Evolutionary conservation across 2,329 filamentous ascomycete genomes (phyloP), one percentile per base, ranked within the genome.

Genomic region (Daldinia sp.): DNA sequence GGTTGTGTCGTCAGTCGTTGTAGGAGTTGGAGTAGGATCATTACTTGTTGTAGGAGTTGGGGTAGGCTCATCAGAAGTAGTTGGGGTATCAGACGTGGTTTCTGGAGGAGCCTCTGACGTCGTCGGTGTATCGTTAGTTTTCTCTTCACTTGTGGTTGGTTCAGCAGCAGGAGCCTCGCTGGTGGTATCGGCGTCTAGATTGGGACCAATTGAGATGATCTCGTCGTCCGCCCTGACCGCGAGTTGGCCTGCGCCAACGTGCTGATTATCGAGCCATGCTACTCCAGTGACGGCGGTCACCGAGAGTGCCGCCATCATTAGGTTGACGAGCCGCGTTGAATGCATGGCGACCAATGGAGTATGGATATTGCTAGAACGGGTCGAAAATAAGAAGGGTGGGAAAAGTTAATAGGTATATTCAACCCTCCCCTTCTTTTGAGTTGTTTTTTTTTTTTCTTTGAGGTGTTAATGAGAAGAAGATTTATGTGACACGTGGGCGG

Each of bases 251-350:
- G 71, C 72, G 33, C 69, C 76, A 20, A 72, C 63, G n/a, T 77
- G 42, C 59, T 74, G 69, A 42, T 72, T 65, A 65, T 79, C 73
- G 39, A 79, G 65, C 68, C 78, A 77, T 35, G 79, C 75, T 61
- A 79, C 86, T 73, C 87, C 84, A 50, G 82, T 82, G 41, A 84
- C 78, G 51, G 80, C 80, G 60, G 82, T 69, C 65, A 85, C 75
- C 48, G 84, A 84, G 58, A 88, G 78, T 48, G 83, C 84, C 72
- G 86, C 77, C 69, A 87, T 74, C 63, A 88, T 77, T 66, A 87
- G 75, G 74, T 83, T 80, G 37, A 86, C 66, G 56, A 84, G 72
- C 64, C 81, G 81, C 60, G 78, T 79, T 30, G 82, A 78, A 75
- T 84, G 83, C 87, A 89, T 88, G 63, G 58, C 79, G 76, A 46